Evolutionary conservation across 345 rosid species (phyloP).

Genomic region (Nephelium lappaceum): DNA sequence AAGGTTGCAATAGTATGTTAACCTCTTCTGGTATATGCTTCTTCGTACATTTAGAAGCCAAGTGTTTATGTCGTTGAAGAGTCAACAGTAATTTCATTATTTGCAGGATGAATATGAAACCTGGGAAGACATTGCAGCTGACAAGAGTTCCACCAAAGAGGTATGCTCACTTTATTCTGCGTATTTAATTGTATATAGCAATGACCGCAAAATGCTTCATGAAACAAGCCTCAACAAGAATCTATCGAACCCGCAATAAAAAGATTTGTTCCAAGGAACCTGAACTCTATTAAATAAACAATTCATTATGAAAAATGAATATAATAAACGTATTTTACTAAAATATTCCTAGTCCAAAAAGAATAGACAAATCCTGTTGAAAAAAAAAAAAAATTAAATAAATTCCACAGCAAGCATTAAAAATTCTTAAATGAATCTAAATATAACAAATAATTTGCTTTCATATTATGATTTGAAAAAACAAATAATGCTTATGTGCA

Average conservation of each 20-base stretch:
- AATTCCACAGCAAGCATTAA: background rate
- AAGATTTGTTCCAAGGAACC: background rate
- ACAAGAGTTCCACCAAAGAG: conserved; percentile 41
- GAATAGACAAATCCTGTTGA: background rate
- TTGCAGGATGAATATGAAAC: conserved; percentile 62
- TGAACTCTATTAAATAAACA: background rate
- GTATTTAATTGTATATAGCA: background rate
- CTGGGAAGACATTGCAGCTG: conserved; percentile 70
- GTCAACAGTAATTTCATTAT: conserved; percentile 1
- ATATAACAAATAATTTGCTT: background rate
- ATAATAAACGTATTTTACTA: background rate
- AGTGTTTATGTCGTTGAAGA: background rate
- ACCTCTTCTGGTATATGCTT: background rate
- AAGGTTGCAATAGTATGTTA: background rate
- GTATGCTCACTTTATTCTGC: conserved; percentile 34
- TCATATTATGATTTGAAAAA: background rate
- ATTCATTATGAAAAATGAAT: background rate
- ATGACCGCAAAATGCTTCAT: background rate
- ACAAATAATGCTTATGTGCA: background rate
- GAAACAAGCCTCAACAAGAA: background rate
- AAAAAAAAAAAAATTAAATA: background rate
- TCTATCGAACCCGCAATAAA: background rate
- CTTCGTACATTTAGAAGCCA: background rate
- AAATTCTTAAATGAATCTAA: background rate
- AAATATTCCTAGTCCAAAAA: background rate